Evolutionary conservation across 495 filamentous ascomycete genomes (phyloP).

Genomic region (Penicillium coprophilum): DNA sequence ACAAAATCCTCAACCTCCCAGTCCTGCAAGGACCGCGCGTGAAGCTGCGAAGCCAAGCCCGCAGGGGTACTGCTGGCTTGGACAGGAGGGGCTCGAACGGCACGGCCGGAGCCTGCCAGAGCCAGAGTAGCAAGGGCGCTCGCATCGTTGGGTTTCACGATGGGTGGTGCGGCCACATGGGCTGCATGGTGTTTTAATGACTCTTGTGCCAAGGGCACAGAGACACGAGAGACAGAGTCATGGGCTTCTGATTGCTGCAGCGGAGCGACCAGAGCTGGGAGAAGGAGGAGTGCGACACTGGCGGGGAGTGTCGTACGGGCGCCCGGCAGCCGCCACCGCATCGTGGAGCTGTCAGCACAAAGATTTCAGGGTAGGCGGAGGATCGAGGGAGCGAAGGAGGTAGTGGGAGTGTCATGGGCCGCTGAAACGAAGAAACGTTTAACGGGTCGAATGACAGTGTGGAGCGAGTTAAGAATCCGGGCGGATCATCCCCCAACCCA

Average conservation of each 20-base stretch:
- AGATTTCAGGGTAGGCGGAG: background rate
- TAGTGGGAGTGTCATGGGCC: constrained; percentile 8
- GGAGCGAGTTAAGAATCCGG: constrained; percentile 28
- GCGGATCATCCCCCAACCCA: constrained; percentile 30
- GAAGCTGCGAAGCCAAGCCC: constrained; percentile 75
- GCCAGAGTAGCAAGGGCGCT: constrained; percentile 92
- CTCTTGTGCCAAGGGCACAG: constrained; percentile 33
- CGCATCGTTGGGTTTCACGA: constrained; percentile 68
- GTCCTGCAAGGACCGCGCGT: constrained; percentile 94
- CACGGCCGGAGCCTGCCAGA: constrained; percentile 71
- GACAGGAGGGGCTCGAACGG: constrained; percentile 83
- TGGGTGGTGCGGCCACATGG: constrained; percentile 25
- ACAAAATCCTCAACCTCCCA: constrained; percentile 99
- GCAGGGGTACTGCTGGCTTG: constrained; percentile 60
- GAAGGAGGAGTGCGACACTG: constrained; percentile 49
- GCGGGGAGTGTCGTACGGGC: constrained; percentile 48
- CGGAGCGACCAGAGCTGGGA: constrained; percentile 49
- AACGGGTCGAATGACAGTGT: constrained; percentile 16
- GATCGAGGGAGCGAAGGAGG: background rate
- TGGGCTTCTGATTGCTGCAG: constrained; percentile 47
- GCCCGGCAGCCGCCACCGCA: constrained; percentile 53
- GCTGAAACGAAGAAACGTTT: constrained; percentile 6
- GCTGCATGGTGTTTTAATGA: constrained; percentile 17
- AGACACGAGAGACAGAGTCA: constrained; percentile 34
- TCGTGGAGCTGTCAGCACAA: constrained; percentile 40